Conservation (phyloP, 2,329 filamentous ascomycete species). For the Trichoderma sp. region DNA sequence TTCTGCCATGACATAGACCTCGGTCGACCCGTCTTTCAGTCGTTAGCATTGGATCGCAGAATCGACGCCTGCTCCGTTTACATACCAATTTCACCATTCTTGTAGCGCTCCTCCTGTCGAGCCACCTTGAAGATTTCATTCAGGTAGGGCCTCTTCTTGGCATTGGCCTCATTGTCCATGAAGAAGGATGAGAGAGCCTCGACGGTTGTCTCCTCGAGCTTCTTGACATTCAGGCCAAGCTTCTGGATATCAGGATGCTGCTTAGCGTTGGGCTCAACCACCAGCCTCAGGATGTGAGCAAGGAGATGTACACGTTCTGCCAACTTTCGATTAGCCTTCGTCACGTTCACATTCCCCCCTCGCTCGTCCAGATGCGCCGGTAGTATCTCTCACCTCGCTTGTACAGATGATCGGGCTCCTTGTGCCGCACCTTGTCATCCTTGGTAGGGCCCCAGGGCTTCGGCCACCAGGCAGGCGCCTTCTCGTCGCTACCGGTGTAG, state of each 20-base stretch:
- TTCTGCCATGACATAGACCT: constrained; percentile 55
- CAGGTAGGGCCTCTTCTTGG: constrained; percentile 57
- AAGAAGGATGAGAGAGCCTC: constrained; percentile 63
- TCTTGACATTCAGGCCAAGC: constrained; percentile 55
- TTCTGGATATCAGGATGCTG: constrained; percentile 58
- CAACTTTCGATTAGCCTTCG: neutral
- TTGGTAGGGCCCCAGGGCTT: constrained; percentile 54
- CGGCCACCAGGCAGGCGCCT: constrained; percentile 69
- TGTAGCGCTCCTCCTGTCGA: constrained; percentile 57
- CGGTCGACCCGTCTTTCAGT: constrained; percentile 50
- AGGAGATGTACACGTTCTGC: constrained; percentile 63
- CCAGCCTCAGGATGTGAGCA: constrained; percentile 61
- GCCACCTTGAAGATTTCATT: constrained; percentile 66
- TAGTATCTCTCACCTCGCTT: constrained; percentile 60
- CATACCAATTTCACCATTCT: constrained; percentile 60
- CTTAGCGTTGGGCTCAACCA: constrained; percentile 53
- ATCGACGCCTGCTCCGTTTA: neutral
- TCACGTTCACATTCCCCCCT: neutral
- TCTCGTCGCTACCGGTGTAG: constrained; percentile 66
- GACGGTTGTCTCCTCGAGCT: constrained; percentile 60
- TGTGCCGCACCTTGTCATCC: constrained; percentile 63
- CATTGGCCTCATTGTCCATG: constrained; percentile 58
- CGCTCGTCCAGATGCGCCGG: neutral
- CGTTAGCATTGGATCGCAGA: constrained; percentile 25
- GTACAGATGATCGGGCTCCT: constrained; percentile 72